These are phyloP conservation scores for Ophioceras dolichostomum DNA, from an alignment of 2,329 filamentous ascomycete species.

Conservation along the genomic window DNA sequence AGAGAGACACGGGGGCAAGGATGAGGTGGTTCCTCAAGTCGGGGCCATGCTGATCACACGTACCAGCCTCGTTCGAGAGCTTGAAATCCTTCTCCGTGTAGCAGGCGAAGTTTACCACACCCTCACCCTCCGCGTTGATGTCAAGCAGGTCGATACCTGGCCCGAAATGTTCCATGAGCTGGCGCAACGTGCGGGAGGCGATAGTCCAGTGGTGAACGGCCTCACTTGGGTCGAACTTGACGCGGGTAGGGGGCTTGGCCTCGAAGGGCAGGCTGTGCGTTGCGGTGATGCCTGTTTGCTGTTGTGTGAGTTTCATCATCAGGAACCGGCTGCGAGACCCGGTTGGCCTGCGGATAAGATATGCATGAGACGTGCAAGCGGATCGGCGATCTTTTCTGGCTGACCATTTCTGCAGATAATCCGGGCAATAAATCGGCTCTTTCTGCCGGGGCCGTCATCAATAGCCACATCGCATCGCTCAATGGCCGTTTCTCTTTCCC, in stretches of 20 bases:
- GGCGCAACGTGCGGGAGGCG: conserved; percentile 55
- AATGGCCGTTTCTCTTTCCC: conserved; percentile 56
- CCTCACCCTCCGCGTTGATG: conserved; percentile 60
- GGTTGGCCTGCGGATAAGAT: no score
- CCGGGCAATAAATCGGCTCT: conserved; percentile 63
- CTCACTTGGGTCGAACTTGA: conserved; percentile 56
- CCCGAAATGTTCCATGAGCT: conserved; percentile 71
- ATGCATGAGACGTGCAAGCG: background rate
- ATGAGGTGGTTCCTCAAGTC: no score
- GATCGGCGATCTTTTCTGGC: conserved; percentile 7
- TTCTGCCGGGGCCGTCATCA: conserved; percentile 56
- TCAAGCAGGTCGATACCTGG: conserved; percentile 72
- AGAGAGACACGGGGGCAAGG: no score
- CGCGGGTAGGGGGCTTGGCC: conserved; percentile 59
- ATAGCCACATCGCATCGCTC: conserved; percentile 64
- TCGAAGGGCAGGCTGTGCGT: conserved; percentile 70
- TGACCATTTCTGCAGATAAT: conserved; percentile 61
- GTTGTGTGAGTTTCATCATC: conserved; percentile 2
- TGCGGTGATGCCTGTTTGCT: conserved; percentile 52
- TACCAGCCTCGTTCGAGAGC: conserved; percentile 1
- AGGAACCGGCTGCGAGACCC: no score
- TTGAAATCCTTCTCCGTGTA: conserved; percentile 58
- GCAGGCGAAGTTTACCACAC: conserved; percentile 65
- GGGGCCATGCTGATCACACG: no score
- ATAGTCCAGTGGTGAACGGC: conserved; percentile 63